Conservation (phyloP, 2,329 filamentous ascomycete genomes). For the Albophoma yamanashiensis region DNA sequence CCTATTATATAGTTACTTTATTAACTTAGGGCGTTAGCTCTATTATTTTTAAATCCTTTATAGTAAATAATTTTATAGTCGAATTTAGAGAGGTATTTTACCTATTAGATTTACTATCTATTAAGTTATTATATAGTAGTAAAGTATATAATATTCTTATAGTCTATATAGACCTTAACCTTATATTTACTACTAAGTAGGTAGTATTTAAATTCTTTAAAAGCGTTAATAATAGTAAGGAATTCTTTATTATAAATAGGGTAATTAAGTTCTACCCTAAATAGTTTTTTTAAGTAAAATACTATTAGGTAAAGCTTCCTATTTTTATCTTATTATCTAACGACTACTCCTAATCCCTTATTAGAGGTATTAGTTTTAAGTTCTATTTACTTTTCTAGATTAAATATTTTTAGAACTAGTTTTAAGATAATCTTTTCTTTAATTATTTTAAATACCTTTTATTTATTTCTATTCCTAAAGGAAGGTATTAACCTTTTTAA, state of each 20-base stretch:
- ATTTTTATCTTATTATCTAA: conserved; percentile 5
- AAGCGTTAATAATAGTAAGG: conserved; percentile 10
- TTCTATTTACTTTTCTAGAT: conserved; percentile 3
- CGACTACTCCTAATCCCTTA: not conserved
- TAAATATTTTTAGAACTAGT: not conserved
- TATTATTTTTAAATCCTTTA: not conserved
- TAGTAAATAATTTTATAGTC: conserved; percentile 12
- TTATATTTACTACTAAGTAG: conserved; percentile 5
- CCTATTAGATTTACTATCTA: not conserved
- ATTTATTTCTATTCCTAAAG: not conserved
- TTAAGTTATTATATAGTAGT: conserved; percentile 7
- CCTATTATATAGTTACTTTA: not conserved
- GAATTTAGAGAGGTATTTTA: not conserved
- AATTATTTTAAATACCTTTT: not conserved
- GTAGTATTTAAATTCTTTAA: conserved; percentile 13
- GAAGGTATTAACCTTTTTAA: not conserved
- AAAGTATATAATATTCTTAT: conserved; percentile 12
- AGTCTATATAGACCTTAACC: conserved; percentile 9
- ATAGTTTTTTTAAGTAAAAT: conserved; percentile 10
- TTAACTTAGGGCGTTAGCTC: not conserved
- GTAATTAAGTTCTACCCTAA: conserved; percentile 11
- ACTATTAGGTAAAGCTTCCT: conserved; percentile 3
- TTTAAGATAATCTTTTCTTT: not conserved
- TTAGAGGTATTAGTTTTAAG: conserved; percentile 7
- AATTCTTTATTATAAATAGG: conserved; percentile 12